Percentiles rank a stretch among this genome's conserved stretches.
Evolutionary conservation across 2,329 filamentous ascomycete genomes (phyloP).

Genomic region (Trichophyton simii): DNA sequence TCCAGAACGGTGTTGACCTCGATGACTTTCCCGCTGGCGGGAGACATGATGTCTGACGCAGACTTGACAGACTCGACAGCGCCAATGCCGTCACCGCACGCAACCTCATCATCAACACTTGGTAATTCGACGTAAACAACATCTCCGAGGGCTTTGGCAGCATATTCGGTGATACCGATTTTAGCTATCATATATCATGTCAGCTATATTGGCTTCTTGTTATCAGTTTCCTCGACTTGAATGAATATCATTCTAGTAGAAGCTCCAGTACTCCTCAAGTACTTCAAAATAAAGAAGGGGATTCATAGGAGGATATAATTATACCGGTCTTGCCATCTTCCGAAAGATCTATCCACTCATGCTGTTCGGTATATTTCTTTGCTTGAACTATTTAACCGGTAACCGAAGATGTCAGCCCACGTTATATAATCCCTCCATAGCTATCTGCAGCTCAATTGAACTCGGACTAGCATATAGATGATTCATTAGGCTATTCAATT

Average conservation of each 20-base stretch:
- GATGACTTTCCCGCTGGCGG: conserved; percentile 63
- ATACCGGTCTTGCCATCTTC: conserved; percentile 68
- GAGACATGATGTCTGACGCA: conserved; percentile 92
- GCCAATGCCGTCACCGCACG: conserved; percentile 71
- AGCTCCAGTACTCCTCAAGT: neutral
- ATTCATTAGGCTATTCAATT: conserved; percentile 2
- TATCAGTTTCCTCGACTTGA: neutral
- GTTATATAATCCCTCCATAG: neutral
- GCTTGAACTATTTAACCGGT: conserved; percentile 24
- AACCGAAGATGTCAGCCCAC: neutral
- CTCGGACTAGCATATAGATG: neutral
- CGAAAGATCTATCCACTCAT: conserved; percentile 93
- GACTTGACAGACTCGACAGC: conserved; percentile 98
- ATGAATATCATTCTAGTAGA: neutral
- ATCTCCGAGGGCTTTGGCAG: conserved; percentile 82
- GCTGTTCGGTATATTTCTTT: conserved; percentile 89
- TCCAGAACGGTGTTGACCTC: conserved; percentile 64
- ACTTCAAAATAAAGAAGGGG: conserved; percentile 15
- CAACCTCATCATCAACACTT: conserved; percentile 52
- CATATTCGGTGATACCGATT: conserved; percentile 80
- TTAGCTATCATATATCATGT: conserved; percentile 36
- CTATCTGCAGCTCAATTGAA: neutral
- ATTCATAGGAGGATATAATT: neutral
- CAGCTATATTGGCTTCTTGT: neutral
- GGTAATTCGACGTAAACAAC: conserved; percentile 97